A percentile compares a stretch with the other conserved stretches of the same genome.
phyloP scores from a whole-genome alignment of 192 early-diverging fungal species.

The Backusella macrospora region DNA sequence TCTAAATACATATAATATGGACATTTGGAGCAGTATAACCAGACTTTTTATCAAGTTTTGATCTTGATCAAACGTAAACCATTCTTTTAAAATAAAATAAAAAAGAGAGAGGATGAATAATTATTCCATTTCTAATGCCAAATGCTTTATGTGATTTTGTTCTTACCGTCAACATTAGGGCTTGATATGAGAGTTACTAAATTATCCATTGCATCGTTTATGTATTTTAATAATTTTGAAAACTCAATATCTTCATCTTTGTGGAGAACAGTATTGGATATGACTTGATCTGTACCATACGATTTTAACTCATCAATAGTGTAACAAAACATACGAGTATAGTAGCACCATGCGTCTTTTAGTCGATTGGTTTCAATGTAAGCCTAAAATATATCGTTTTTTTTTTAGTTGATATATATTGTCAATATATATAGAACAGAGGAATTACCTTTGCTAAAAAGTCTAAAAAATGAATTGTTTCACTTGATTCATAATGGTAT shows the following conservation, averaged over 20 bases:
- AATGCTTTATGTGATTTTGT: not conserved
- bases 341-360: conserved; percentile 42
- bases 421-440: not conserved
- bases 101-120: not conserved
- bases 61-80: not conserved
- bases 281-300: conserved; percentile 11
- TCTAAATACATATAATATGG: conserved; percentile 35
- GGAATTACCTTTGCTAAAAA: conserved; percentile 16
- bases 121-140: not conserved
- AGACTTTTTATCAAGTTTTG: conserved; percentile 13
- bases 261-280: conserved; percentile 20
- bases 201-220: conserved; percentile 28
- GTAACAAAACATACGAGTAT: conserved; percentile 39
- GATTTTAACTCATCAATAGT: conserved; percentile 38
- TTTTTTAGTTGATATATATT: not conserved
- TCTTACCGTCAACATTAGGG: conserved; percentile 16
- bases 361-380: conserved; percentile 37
- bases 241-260: conserved; percentile 44
- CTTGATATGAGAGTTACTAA: conserved; percentile 12
- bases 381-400: conserved; percentile 11
- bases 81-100: conserved; percentile 6
- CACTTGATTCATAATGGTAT: conserved; percentile 2
- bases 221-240: conserved; percentile 38
- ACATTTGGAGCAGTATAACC: conserved; percentile 24
- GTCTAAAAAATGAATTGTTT: not conserved